Conservation (phyloP, 805 yeast species). For the Maudiozyma serrabonitensis region DNA sequence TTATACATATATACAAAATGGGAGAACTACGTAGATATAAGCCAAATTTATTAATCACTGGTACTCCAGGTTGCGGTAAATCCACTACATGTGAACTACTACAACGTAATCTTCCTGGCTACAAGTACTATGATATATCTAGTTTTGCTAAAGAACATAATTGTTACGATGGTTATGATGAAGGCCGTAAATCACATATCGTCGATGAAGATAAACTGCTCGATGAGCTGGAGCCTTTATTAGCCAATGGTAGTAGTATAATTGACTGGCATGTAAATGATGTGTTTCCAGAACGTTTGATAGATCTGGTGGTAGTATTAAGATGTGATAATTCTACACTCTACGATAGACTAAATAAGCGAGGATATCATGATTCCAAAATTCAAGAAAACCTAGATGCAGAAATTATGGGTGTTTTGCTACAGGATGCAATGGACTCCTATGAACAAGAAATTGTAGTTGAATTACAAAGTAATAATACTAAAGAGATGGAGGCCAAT, state of each 20-base stretch:
- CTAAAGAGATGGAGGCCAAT: constrained; percentile 74
- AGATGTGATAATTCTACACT: constrained; percentile 64
- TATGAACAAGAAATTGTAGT: constrained; percentile 76
- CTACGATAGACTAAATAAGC: constrained; percentile 61
- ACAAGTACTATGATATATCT: constrained; percentile 53
- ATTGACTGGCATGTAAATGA: constrained; percentile 98
- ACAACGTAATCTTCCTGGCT: constrained; percentile 30
- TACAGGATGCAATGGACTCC: constrained; percentile 77
- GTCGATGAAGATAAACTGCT: constrained; percentile 87
- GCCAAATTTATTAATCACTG: constrained; percentile 83
- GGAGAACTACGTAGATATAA: constrained; percentile 17
- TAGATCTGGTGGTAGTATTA: constrained; percentile 85
- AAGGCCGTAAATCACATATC: constrained; percentile 71
- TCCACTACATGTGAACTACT: constrained; percentile 26
- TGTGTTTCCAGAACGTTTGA: constrained; percentile 82
- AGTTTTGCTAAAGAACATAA: constrained; percentile 71
- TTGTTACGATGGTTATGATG: constrained; percentile 78
- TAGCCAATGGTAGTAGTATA: constrained; percentile 78
- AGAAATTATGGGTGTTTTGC: constrained; percentile 89
- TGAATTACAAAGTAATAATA: constrained; percentile 60
- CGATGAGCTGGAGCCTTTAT: constrained; percentile 68
- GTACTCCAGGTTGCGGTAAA: constrained; percentile 66
- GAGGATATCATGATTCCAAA: constrained; percentile 75
- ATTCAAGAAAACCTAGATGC: constrained; percentile 89
- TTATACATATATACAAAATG: neutral